A percentile compares a stretch with the other conserved stretches of the same genome.
Evolutionary conservation across 257 asterid species (phyloP).

Genomic region (Plantago ovata): DNA sequence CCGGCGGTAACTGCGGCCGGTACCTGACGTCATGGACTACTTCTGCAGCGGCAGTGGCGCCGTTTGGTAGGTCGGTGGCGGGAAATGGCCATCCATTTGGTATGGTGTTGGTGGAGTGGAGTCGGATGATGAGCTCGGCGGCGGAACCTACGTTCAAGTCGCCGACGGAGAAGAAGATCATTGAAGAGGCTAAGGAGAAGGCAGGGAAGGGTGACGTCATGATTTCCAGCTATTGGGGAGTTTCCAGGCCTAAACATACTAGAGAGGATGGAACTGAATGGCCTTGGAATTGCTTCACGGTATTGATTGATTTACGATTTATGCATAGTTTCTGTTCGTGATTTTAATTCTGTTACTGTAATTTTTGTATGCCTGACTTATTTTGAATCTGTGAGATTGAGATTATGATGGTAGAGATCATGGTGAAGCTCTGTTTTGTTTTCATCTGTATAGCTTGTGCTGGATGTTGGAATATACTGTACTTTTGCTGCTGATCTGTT

Average conservation of each 20-base stretch:
- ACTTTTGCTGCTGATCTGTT: too few relatives aligned
- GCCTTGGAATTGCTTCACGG: conserved; percentile 99
- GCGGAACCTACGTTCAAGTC: conserved; percentile 29
- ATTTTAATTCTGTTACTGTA: not conserved
- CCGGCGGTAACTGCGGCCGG: conserved; percentile 34
- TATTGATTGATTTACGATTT: conserved; percentile 22
- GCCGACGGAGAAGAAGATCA: conserved; percentile 32
- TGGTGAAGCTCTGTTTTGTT: too few relatives aligned
- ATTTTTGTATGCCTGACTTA: too few relatives aligned
- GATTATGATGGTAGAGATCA: too few relatives aligned
- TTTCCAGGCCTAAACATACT: conserved; percentile 44
- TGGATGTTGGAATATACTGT: too few relatives aligned
- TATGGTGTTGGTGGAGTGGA: conserved; percentile 36
- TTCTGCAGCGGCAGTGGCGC: conserved; percentile 21
- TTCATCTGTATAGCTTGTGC: too few relatives aligned
- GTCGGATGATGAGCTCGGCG: conserved; percentile 56
- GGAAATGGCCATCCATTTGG: conserved; percentile 30
- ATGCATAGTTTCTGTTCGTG: not conserved
- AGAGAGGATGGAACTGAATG: conserved; percentile 83
- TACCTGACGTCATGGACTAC: conserved; percentile 18
- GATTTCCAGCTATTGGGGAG: conserved; percentile 87
- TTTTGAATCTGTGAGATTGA: too few relatives aligned
- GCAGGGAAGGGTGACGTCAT: conserved; percentile 29
- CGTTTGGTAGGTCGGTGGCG: conserved; percentile 24
- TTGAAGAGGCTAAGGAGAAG: conserved; percentile 27